Evolutionary conservation across 1,284 basidiomycete species (phyloP), one percentile per base, ranked within the genome.

Genomic region (Leccinum subspadiceum): DNA sequence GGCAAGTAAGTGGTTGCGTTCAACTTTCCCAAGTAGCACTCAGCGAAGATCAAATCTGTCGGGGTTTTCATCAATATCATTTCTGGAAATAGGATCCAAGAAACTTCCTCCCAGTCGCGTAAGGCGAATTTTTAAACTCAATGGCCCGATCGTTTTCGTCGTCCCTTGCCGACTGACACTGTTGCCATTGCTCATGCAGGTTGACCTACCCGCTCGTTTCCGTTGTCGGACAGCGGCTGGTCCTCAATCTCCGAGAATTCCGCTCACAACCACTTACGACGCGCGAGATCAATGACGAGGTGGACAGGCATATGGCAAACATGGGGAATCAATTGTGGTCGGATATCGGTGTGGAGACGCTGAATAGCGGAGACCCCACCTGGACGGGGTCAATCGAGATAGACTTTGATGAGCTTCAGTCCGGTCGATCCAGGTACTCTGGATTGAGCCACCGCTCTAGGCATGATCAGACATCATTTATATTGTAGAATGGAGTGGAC

Each of bases 241-340:
- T 67, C 7, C 60, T 68, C 41, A 67, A 68, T 46, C 60, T 67
- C 6, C 64, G 66, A 9, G 52, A 56, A 37, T 51, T 60, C 20
- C 50, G 39, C 13, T 35, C 13, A 8, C 54, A 41, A 24, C 46
- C 15, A 3, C 46, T 57, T 8, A 58, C 60, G 3, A 60, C 44
- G 3, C 41, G 58, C 15, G 53, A 62, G 29, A 44, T 63, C 5
- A 66, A 64, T n/a, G 44, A 35, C 2, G 66, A 66, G 17, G 50
- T 67, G n/a, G 60, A 67, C 26, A 59, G 62, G 22, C 66, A 67
- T 26, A 49, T 68, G 20, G 64, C 59, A 22, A 53, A 22, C 2
- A 53, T 65, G 33, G 39, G 12, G 5, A 50, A 44, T 20, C 13
- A 24, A n/a, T 33, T 57, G 17, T 50, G 52, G 56, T 31, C 26